phyloP scores from a whole-genome alignment of 139 green algal species.

The Chlamydomonas applanata region DNA sequence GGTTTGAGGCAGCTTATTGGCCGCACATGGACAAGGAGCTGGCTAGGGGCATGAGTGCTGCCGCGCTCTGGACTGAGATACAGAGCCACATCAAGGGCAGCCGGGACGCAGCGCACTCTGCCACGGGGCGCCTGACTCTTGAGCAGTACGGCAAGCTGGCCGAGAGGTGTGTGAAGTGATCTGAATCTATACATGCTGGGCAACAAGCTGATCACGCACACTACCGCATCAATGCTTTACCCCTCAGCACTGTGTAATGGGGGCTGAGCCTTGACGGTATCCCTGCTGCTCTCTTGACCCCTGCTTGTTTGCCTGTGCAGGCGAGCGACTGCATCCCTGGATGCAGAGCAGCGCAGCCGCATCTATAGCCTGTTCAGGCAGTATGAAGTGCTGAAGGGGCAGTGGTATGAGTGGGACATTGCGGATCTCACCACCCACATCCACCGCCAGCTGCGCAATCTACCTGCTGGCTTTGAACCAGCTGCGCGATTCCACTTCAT shows the following conservation, averaged over 20 bases:
- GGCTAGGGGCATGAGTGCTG: constrained; percentile 1
- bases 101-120: constrained; percentile 13
- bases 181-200: no score
- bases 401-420: constrained; percentile 25
- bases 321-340: no score
- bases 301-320: no score
- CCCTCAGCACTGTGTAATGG: background rate
- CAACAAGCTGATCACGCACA: no score
- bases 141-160: constrained; percentile 33
- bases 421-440: constrained; percentile 25
- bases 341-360: no score
- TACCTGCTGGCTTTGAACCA: background rate
- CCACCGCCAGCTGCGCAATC: constrained; percentile 8
- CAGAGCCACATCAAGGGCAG: constrained; percentile 49
- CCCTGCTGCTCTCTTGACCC: background rate
- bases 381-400: constrained; percentile 44
- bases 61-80: constrained; percentile 46
- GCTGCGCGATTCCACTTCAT: constrained; percentile 26
- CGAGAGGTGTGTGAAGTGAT: background rate
- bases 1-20: constrained; percentile 29
- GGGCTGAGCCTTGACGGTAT: no score
- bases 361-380: constrained; percentile 25
- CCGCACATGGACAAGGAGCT: constrained; percentile 7
- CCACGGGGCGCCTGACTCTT: constrained; percentile 1
- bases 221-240: no score